Conservation (phyloP, 441 rosid genomes). For the Gossypium schwendimanii region DNA sequence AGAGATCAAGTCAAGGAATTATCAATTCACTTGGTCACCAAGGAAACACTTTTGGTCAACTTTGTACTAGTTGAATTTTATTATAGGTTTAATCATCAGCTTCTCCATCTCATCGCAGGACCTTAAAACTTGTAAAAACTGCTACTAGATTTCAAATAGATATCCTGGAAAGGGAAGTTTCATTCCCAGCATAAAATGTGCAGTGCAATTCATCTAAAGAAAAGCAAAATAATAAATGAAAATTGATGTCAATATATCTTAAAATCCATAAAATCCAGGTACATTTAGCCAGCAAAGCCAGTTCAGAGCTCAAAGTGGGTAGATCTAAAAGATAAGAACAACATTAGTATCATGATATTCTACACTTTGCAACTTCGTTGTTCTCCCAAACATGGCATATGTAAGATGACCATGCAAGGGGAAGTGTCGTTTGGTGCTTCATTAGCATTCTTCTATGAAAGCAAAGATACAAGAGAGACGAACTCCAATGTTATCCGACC, state of each 20-base stretch:
- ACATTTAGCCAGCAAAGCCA: conserved; percentile 6
- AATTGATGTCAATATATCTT: not conserved
- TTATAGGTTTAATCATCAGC: too few relatives aligned
- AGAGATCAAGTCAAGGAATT: too few relatives aligned
- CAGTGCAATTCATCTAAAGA: not conserved
- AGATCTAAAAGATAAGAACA: not conserved
- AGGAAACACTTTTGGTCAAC: too few relatives aligned
- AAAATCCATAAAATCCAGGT: conserved; percentile 3
- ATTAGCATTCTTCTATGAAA: conserved; percentile 36
- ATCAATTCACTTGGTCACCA: too few relatives aligned
- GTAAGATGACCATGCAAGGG: not conserved
- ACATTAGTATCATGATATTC: not conserved
- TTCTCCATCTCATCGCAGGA: too few relatives aligned
- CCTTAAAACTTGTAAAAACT: too few relatives aligned
- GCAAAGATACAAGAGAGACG: conserved; percentile 83
- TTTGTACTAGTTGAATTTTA: too few relatives aligned
- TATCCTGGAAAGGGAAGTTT: not conserved
- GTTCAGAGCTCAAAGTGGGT: not conserved
- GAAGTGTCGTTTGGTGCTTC: not conserved
- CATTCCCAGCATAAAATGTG: too few relatives aligned
- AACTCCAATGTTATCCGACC: conserved; percentile 65
- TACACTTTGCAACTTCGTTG: not conserved
- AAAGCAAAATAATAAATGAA: not conserved
- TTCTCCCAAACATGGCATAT: not conserved
- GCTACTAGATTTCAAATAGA: not conserved